phyloP scores from a whole-genome alignment of 2,329 filamentous ascomycete genomes.

The Cladosporium colombiae region DNA sequence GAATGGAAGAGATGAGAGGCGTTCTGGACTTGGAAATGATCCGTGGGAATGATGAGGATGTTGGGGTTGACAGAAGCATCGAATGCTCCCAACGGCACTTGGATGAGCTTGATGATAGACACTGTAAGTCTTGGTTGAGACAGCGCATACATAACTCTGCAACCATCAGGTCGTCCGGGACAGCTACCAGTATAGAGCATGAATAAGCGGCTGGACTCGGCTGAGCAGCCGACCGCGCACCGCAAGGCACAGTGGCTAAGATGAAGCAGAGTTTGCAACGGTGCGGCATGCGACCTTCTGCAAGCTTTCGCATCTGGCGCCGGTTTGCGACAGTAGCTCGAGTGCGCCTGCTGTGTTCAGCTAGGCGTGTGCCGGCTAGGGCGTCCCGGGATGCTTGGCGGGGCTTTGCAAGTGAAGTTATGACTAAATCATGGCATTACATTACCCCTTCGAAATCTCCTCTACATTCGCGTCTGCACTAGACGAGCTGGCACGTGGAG shows the following conservation, averaged over 20 bases:
- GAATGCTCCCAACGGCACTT: neutral
- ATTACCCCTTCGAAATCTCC: conserved; percentile 13
- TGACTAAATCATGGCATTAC: conserved; percentile 10
- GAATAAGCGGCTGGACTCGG: conserved; percentile 15
- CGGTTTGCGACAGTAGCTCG: conserved; percentile 7
- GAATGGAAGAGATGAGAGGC: conserved; percentile 6
- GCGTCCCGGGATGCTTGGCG: conserved; percentile 1
- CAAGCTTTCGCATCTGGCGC: neutral
- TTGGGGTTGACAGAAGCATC: neutral
- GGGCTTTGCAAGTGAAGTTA: neutral
- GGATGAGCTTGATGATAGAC: neutral
- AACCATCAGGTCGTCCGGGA: neutral
- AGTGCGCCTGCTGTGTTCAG: conserved; percentile 7
- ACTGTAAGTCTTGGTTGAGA: neutral
- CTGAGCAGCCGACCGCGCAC: conserved; percentile 4
- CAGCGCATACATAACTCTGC: neutral
- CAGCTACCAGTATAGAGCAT: neutral
- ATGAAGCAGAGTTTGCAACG: conserved; percentile 8
- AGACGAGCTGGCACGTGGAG: conserved; percentile 17
- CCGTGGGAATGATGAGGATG: neutral
- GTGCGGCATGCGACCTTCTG: conserved; percentile 6
- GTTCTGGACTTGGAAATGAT: conserved; percentile 6
- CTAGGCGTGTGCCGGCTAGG: conserved; percentile 8
- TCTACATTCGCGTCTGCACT: neutral
- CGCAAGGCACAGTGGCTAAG: neutral